Percentiles rank a stretch among this genome's conserved stretches.
Conservation (phyloP, 371 early-diverging fungal genomes). For the Apophysomyces ossiformis region DNA sequence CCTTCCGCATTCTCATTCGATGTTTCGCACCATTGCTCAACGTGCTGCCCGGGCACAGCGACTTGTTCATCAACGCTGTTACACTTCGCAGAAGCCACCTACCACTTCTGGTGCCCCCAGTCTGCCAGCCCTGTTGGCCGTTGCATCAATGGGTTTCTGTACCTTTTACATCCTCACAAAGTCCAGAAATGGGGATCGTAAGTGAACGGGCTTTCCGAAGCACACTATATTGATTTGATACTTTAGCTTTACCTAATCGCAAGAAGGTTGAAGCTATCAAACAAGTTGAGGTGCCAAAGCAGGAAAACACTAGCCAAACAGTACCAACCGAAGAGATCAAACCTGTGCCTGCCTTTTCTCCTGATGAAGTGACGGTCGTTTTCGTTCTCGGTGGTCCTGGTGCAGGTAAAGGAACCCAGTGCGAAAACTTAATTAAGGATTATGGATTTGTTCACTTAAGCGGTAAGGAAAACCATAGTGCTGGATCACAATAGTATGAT, state of each 20-base stretch:
- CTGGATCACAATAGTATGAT: background rate
- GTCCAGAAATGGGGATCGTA: conserved; percentile 53
- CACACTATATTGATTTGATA: background rate
- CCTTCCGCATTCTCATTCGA: background rate
- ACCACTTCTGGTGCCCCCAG: conserved; percentile 31
- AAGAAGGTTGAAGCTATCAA: conserved; percentile 18
- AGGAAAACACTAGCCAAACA: conserved; percentile 17
- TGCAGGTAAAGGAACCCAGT: conserved; percentile 93
- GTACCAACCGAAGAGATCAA: conserved; percentile 19
- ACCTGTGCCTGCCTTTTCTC: conserved; percentile 42
- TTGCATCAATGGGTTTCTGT: conserved; percentile 57
- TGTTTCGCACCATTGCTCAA: background rate
- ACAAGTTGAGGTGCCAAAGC: conserved; percentile 23
- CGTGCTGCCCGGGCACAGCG: background rate
- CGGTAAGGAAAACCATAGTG: conserved; percentile 45
- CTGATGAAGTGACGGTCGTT: conserved; percentile 63
- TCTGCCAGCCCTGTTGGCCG: conserved; percentile 54
- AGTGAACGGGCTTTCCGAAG: conserved; percentile 1
- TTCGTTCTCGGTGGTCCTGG: conserved; percentile 82
- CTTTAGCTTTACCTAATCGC: conserved; percentile 1
- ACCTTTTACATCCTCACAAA: conserved; percentile 53
- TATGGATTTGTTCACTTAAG: conserved; percentile 92
- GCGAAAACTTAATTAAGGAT: conserved; percentile 82
- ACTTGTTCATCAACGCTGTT: conserved; percentile 8
- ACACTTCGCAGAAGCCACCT: background rate